phyloP scores from a whole-genome alignment of 169 alveolate species.

The Plasmodium ovale region DNA sequence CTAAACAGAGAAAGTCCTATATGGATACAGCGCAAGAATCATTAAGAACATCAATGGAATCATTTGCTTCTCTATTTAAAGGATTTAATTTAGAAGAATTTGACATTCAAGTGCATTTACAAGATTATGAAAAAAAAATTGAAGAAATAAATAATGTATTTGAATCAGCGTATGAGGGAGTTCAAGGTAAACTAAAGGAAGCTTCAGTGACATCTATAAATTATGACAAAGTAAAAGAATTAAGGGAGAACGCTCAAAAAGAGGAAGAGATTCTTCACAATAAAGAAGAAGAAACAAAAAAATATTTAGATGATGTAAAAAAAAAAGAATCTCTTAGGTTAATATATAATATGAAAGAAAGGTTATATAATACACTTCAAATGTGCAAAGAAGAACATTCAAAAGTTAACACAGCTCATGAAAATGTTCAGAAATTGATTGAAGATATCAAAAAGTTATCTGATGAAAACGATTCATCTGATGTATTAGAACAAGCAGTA shows the following conservation, averaged over 20 bases:
- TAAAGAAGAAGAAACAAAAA: conserved; percentile 10
- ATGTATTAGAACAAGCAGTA: conserved; percentile 11
- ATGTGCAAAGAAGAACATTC: neutral
- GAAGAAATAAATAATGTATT: neutral
- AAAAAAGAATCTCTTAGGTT: conserved; percentile 7
- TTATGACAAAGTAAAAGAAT: neutral
- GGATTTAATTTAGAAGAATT: conserved; percentile 2
- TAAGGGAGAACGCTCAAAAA: conserved; percentile 10
- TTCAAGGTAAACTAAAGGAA: neutral
- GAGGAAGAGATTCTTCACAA: neutral
- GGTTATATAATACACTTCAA: neutral
- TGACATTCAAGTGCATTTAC: neutral
- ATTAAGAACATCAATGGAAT: too few relatives aligned
- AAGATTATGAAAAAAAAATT: neutral
- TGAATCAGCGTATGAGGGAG: neutral
- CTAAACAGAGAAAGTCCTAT: too few relatives aligned
- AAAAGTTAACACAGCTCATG: neutral
- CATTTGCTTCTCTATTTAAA: neutral
- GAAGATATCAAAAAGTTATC: neutral
- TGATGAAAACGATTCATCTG: neutral
- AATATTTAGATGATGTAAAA: neutral
- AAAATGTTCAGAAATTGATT: neutral
- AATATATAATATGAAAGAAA: conserved; percentile 7
- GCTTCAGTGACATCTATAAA: neutral
- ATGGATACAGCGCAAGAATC: too few relatives aligned